phyloP scores from a whole-genome alignment of 2,329 filamentous ascomycete species.

The Trichoderma oligosporum region DNA sequence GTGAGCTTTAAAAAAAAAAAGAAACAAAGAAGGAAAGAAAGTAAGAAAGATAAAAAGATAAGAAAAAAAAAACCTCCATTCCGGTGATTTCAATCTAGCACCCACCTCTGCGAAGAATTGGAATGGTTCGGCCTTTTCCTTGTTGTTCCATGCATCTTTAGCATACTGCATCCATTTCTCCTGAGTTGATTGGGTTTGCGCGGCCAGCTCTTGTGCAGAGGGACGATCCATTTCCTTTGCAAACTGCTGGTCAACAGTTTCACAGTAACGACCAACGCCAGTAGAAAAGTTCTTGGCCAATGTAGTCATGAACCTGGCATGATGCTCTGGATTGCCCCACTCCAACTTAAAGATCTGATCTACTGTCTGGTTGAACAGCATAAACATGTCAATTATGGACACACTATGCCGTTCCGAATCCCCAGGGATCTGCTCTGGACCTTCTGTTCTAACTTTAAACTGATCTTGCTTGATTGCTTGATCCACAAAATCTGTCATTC shows the following conservation, averaged over 20 bases:
- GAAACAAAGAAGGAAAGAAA: too few species aligned
- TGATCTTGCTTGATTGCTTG: constrained; percentile 86
- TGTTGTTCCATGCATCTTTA: constrained; percentile 87
- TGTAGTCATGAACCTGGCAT: constrained; percentile 96
- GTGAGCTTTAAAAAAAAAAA: too few species aligned
- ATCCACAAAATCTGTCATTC: constrained; percentile 79
- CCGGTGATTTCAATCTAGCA: constrained; percentile 7
- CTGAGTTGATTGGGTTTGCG: constrained; percentile 73
- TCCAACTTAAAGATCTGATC: constrained; percentile 81
- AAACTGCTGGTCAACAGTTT: constrained; percentile 82
- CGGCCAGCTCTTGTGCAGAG: constrained; percentile 80
- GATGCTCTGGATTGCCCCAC: constrained; percentile 91
- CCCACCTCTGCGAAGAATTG: constrained; percentile 89
- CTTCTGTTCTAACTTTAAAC: constrained; percentile 70
- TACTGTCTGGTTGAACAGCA: constrained; percentile 86
- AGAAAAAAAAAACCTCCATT: too few species aligned
- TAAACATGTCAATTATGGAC: constrained; percentile 89
- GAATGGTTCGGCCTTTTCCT: constrained; percentile 92
- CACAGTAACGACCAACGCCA: constrained; percentile 85
- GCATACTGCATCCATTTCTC: constrained; percentile 92
- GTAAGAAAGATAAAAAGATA: too few species aligned
- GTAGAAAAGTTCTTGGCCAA: constrained; percentile 79
- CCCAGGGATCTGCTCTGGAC: constrained; percentile 58
- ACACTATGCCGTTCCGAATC: constrained; percentile 89
- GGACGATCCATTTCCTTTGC: constrained; percentile 88